Base-by-base conservation (phyloP, 305 asterid genomes). In the Rubia peregrina region DNA sequence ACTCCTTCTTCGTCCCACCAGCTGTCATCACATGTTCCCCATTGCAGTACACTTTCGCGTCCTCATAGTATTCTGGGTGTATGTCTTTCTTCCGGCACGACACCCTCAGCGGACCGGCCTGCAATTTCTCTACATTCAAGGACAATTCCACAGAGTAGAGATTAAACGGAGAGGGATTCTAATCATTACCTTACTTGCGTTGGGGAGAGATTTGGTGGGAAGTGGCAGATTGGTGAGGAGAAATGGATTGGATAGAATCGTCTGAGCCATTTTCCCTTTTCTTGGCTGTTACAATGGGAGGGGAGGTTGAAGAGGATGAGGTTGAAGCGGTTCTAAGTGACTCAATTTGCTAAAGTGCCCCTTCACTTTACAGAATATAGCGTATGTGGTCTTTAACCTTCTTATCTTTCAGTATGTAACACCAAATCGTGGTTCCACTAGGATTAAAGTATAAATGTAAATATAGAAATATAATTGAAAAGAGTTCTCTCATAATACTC, bases 1-100 rank as follows among this genome's bases (percentile, higher is more conserved):
- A 89, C 81, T 93, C 97, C 19, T 84, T 80, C 81, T 90, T 93
- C 65, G 97, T 89, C 11, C 96, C 98, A 2, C 97, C 98, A 7
- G 98, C 91, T 0, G 98, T 93, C 97, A 90, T 84, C 69, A 93
- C 98, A 59, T 85, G 91, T 81, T 93, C 98, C 0, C 97, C 95
- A 30, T 93, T 93, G 83, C 98, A 93, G 76, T 86, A 88, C 3
- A 93, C 97, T 85, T 89, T 93, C 2, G 98, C 86, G 41, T 88
- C 87, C 1, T 84, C 90, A 76, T 84, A 33, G 81, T 86, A 93
- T 51, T 90, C 71, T 0, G 98, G 98, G 87, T 93, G 98, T 77
- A 89, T 86, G 6, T 90, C 98, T 78, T 83, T 85, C 81, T 90
- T 90, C 90, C 98, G 80, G 90, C 97, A 90, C 64, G 87, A 86